Evolutionary conservation across 2,329 filamentous ascomycete genomes (phyloP), one percentile per base, ranked within the genome.

Genomic region (Diplodia corticola): DNA sequence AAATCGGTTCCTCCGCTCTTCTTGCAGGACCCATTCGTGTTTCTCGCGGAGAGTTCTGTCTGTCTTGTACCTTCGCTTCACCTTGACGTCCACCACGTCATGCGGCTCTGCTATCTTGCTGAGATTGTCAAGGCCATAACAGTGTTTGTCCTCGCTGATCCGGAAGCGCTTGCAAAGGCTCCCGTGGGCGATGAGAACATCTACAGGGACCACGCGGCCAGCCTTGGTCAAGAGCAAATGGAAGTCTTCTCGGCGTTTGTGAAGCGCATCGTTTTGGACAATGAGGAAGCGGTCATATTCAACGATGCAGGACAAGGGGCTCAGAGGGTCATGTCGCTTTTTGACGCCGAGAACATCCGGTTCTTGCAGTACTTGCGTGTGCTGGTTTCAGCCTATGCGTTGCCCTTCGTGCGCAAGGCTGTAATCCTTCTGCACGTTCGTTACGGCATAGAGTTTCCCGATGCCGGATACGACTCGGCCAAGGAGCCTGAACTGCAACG

Each of bases 371-470:
- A 75, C 68, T 75, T 80, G 9, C 72, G 79, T 7, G 74, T 73
- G 15, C 71, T 83, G 67, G 84, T 92, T 26, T 87, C 89, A 69
- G 93, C 90, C 72, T 99, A 98, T 73, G 92, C 93, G 4, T 83
- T 97, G n/a, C 84, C 88, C 0, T 99, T 97, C 80, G 82, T 99
- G 46, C 90, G 95, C 67, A 99, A 99, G 80, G 85, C 86, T 7
- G 85, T 88, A 51, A 86, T 99, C 55, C 86, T 98, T 44, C 86
- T 98, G 69, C 89, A 98, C 75, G 89, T 96, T 68, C 90, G 92
- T 71, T 93, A 91, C 74, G 94, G 94, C 20, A 88, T 98, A 60
- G 91, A 97, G 70, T 93, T 98, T 73, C 91, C 91, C 50, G 88
- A 85, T 73, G 85, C 90, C 67, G 81, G 74, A 1, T 69, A 69